phyloP scores from a whole-genome alignment of 768 basidiomycete species.

The Fistulinella prunicolor region DNA sequence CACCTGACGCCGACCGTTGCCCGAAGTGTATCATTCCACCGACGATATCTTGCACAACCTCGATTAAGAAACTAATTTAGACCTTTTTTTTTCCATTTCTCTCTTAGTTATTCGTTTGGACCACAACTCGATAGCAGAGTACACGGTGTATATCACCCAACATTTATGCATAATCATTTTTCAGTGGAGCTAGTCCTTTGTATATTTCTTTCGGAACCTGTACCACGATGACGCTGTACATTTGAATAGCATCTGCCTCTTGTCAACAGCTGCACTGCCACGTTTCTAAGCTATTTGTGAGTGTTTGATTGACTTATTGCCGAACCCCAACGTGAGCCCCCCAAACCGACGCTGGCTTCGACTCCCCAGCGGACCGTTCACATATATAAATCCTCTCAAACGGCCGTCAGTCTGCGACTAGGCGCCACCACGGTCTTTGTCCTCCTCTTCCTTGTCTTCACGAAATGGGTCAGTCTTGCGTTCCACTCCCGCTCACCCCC shows the following conservation, averaged over 20 bases:
- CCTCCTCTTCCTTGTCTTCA: no score
- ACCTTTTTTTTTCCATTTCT: slow-evolving; percentile 1
- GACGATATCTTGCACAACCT: slow-evolving; percentile 14
- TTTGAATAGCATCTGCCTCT: slow-evolving; percentile 8
- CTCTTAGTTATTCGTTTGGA: slow-evolving; percentile 12
- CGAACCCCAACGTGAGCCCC: slow-evolving; percentile 34
- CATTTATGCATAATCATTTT: slow-evolving; percentile 6
- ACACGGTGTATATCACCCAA: slow-evolving; percentile 20
- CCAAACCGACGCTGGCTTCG: slow-evolving; percentile 1
- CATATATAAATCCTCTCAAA: slow-evolving; percentile 29
- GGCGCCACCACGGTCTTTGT: slow-evolving; percentile 30
- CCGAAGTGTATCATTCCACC: slow-evolving; percentile 21
- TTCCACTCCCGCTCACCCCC: neutral
- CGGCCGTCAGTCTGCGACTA: slow-evolving; percentile 29
- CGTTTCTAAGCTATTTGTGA: slow-evolving; percentile 12
- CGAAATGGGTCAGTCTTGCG: slow-evolving; percentile 39
- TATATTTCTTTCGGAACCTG: slow-evolving; percentile 20
- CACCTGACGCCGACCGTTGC: slow-evolving; percentile 9
- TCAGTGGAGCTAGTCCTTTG: slow-evolving; percentile 1
- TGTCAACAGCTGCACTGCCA: neutral
- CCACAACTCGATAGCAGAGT: slow-evolving; percentile 11
- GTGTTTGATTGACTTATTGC: slow-evolving; percentile 19
- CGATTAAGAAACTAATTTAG: slow-evolving; percentile 21
- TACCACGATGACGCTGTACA: slow-evolving; percentile 12
- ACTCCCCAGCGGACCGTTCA: slow-evolving; percentile 28